phyloP scores from a whole-genome alignment of 75 land plant genomes.

The Gnetum montanum region DNA sequence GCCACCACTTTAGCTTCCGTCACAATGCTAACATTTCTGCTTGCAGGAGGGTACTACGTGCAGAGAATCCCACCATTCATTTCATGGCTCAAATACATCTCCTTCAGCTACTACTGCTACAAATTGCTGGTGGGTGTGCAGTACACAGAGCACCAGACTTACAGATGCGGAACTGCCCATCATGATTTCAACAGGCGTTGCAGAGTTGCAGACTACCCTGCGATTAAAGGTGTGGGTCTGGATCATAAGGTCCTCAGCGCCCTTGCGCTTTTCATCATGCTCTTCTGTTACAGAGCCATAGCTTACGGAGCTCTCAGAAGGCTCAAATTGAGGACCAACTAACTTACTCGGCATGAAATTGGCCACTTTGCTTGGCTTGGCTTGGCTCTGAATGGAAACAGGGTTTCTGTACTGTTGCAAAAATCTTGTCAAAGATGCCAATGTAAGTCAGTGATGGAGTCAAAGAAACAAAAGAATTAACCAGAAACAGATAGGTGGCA shows the following conservation, averaged over 20 bases:
- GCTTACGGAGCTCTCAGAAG: slow-evolving; percentile 46
- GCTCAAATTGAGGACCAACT: not conserved
- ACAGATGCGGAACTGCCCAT: slow-evolving; percentile 33
- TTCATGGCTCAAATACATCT: slow-evolving; percentile 58
- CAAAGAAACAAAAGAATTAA: too few relatives aligned
- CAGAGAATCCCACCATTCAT: slow-evolving; percentile 44
- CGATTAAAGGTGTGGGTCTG: slow-evolving; percentile 31
- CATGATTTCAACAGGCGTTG: too few relatives aligned
- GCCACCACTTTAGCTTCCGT: slow-evolving; percentile 66
- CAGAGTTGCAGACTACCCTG: slow-evolving; percentile 40
- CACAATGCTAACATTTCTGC: slow-evolving; percentile 35
- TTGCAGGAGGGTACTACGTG: slow-evolving; percentile 42
- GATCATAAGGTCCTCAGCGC: slow-evolving; percentile 18
- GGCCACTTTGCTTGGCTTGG: too few relatives aligned
- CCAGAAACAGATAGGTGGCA: too few relatives aligned
- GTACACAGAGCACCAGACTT: slow-evolving; percentile 24
- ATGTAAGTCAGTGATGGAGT: too few relatives aligned
- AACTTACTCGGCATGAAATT: too few relatives aligned
- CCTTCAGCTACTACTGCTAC: slow-evolving; percentile 54
- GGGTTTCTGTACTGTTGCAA: too few relatives aligned
- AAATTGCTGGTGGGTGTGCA: slow-evolving; percentile 60
- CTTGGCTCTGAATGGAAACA: too few relatives aligned
- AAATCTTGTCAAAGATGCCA: too few relatives aligned
- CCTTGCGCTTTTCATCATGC: slow-evolving; percentile 50
- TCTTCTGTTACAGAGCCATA: slow-evolving; percentile 52